phyloP scores from a whole-genome alignment of 2,329 filamentous ascomycete genomes.

The Pestalotiopsis sp. region DNA sequence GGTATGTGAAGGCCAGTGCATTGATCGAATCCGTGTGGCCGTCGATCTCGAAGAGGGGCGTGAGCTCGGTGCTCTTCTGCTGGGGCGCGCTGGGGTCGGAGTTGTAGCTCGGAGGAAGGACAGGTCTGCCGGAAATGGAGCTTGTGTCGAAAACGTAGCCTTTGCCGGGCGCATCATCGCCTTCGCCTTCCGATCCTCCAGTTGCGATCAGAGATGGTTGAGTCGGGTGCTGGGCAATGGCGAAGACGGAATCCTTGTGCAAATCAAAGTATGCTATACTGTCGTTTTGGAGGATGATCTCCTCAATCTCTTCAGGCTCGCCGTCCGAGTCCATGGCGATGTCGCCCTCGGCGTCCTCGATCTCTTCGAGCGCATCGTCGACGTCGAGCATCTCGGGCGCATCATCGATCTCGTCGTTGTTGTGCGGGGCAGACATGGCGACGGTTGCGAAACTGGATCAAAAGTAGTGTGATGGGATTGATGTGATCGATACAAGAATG shows the following conservation, averaged over 20 bases:
- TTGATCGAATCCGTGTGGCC: conserved; percentile 93
- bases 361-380: conserved; percentile 78
- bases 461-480: neutral
- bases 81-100: conserved; percentile 63
- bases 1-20: conserved; percentile 80
- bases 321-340: conserved; percentile 80
- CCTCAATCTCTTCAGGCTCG: conserved; percentile 70
- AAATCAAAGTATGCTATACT: conserved; percentile 89
- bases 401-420: conserved; percentile 49
- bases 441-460: neutral
- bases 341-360: conserved; percentile 62
- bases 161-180: conserved; percentile 68
- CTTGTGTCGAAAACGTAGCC: conserved; percentile 84
- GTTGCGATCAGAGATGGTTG: conserved; percentile 80
- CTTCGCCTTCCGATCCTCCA: conserved; percentile 70
- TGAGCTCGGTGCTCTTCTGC: conserved; percentile 56
- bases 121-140: conserved; percentile 63
- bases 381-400: conserved; percentile 74
- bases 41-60: conserved; percentile 74
- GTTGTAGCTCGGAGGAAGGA: conserved; percentile 78
- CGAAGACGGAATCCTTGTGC: conserved; percentile 90
- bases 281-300: conserved; percentile 87
- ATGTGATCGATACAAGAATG: neutral
- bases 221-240: conserved; percentile 89
- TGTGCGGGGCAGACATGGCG: conserved; percentile 38